Evolutionary conservation across 305 asterid genomes (phyloP).

Genomic region (Lippia alba): DNA sequence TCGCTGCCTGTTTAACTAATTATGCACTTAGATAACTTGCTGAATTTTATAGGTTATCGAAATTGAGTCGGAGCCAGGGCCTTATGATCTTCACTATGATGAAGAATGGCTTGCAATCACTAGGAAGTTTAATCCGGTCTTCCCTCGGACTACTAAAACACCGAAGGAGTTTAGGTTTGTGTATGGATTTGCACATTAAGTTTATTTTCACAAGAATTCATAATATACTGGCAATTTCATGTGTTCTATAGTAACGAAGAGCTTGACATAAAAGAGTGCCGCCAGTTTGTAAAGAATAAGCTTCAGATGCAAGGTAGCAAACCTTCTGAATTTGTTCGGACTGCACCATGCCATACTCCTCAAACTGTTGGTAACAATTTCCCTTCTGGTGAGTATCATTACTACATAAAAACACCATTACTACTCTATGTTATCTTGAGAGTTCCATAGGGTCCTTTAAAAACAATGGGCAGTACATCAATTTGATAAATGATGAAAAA

Average conservation of each 20-base stretch:
- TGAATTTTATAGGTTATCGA: conserved; percentile 65
- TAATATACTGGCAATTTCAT: conserved; percentile 23
- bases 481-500: neutral
- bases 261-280: conserved; percentile 62
- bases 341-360: conserved; percentile 71
- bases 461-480: neutral
- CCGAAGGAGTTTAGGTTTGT: conserved; percentile 64
- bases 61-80: conserved; percentile 82
- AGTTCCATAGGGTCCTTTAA: conserved; percentile 8
- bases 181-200: conserved; percentile 18
- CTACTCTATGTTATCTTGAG: neutral
- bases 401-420: neutral
- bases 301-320: conserved; percentile 63
- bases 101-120: conserved; percentile 95
- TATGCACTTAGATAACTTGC: conserved; percentile 34
- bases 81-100: conserved; percentile 81
- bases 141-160: conserved; percentile 68
- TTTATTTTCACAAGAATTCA: conserved; percentile 2
- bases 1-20: conserved; percentile 31
- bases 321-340: conserved; percentile 75
- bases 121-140: conserved; percentile 65
- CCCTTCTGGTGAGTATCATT: conserved; percentile 58
- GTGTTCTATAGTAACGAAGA: conserved; percentile 60
- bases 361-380: conserved; percentile 42
- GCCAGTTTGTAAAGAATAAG: conserved; percentile 71